Base-by-base conservation (phyloP, 2,329 filamentous ascomycete species). In the Eutypa lata region DNA sequence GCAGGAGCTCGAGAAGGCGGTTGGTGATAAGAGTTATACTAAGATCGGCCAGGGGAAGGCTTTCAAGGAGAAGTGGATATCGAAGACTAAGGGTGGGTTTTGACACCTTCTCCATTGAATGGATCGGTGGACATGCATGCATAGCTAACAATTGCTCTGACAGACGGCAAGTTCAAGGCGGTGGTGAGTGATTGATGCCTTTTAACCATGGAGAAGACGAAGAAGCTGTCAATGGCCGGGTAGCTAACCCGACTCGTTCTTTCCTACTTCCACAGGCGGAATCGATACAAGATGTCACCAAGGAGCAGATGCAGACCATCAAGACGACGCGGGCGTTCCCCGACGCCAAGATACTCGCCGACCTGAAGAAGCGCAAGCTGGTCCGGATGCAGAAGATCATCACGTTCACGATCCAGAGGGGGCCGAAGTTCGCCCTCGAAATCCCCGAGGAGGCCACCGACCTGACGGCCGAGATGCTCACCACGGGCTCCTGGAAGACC, bases 391-490 rank as follows among this genome's bases (percentile, higher is more conserved):
- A 90, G 62, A 97, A 97, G 77, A 83, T 90, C 53, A 88, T 96
- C 64, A 86, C 78, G 70, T 99, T 94, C 81, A 88, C 83, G 61
- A 85, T 96, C 55, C 77, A 77, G 55, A 97, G 97, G 77, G 94
- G 91, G 0, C 75, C 86, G 55, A 96, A 96, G 71, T 99, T 91
- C 69, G 90, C 91, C 43, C 83, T 89, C 47, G 88, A 96, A 73
- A 89, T 97, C 59, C 81, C 88, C 45, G 91, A 95, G 73, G 92
- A 97, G 76, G 91, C 95, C 73, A 97, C 94, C 43, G 94, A 99
- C 69, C 77, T 99, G 67, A 97, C 94, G 11, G 88, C 86, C 49
- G 94, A 99, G 53, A 96, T 99, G 89, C 78, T 99, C 59, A 78
- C 86, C 46, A 88, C 80, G 61, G 93, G 93, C 43, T 84, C 90